Percentiles rank a stretch among this genome's conserved stretches.
These are phyloP conservation scores for Triticum dicoccoides DNA, from an alignment of 176 grass and related monocot species.

Conservation along the genomic window DNA sequence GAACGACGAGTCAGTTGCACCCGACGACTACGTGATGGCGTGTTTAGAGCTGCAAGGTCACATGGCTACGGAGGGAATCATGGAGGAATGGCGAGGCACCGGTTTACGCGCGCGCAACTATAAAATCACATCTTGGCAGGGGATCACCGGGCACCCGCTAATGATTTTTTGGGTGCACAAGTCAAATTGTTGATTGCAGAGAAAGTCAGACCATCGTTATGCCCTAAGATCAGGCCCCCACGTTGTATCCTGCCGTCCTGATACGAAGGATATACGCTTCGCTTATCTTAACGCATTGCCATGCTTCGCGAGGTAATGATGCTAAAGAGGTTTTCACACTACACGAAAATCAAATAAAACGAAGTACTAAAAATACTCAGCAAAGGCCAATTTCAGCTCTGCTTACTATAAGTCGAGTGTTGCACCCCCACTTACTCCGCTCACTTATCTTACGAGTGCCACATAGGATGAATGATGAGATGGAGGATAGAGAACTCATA, in stretches of 20 bases:
- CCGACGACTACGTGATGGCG: constrained; percentile 19
- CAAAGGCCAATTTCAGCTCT: too few species aligned
- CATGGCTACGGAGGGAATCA: constrained; percentile 48
- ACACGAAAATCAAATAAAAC: too few species aligned
- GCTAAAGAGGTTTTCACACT: neutral
- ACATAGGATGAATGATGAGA: too few species aligned
- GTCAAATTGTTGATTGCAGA: neutral
- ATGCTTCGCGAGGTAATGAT: neutral
- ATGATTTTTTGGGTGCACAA: neutral
- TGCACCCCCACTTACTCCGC: too few species aligned
- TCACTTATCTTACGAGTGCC: too few species aligned
- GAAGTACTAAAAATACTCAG: too few species aligned
- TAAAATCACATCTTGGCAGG: neutral
- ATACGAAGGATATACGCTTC: neutral
- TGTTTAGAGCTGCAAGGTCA: constrained; percentile 3
- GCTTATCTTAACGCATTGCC: neutral
- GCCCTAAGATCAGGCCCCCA: neutral
- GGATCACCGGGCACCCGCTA: neutral
- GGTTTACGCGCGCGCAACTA: constrained; percentile 26
- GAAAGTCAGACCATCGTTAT: neutral
- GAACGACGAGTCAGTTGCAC: constrained; percentile 9
- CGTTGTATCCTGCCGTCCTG: neutral
- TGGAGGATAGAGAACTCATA: too few species aligned
- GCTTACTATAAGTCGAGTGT: too few species aligned
- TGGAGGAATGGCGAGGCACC: constrained; percentile 30